Evolutionary conservation across 208 protist genomes (phyloP), one percentile per base, ranked within the genome.

Genomic region (Naegleria lovaniensis): DNA sequence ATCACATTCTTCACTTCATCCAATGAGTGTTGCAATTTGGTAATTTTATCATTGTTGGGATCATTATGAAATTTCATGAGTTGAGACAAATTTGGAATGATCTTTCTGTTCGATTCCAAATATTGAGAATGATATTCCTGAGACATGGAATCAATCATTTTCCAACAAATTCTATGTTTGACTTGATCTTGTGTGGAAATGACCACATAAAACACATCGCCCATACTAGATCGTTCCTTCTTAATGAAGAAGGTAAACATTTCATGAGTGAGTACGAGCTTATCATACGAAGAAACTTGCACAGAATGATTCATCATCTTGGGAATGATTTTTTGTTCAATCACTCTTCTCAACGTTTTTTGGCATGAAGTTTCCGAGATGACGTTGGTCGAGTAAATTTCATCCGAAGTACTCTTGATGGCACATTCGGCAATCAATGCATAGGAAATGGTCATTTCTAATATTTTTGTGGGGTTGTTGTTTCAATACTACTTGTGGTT

Each of bases 1-100:
- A 96, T 95, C 41, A 95, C 93, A 51, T 93, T 93, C 83, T 94
- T 93, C 59, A 94, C 93, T 90, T 96, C 94, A 39, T 95, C 94
- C 3, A 96, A 92, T 43, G 95, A 91, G 15, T 51, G 90, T 33
- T 91, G 88, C 16, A 95, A 91, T 33, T 85, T 83, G 15, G 43
- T 75, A 33, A 95, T 88, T 76, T 90, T 90, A 91, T 95, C 94
- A 43, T 87, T 91, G 90, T 88, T 93, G 22, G 89, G 87, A 83
- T 93, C 91, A 55, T 93, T 93, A 13, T 90, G 92, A 43, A 92
- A 93, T 90, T 93, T 92, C 41, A 93, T 94, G 16, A 36, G 16
- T 13, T 29, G 5, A 13, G 16, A 36, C 29, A 79, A 79, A 19
- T 96, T 89, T 16, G 95, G 93, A 48, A 88, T 15, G 3, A 22